phyloP scores from a whole-genome alignment of 352 stramenopile genomes.

The Phytophthora meadii region DNA sequence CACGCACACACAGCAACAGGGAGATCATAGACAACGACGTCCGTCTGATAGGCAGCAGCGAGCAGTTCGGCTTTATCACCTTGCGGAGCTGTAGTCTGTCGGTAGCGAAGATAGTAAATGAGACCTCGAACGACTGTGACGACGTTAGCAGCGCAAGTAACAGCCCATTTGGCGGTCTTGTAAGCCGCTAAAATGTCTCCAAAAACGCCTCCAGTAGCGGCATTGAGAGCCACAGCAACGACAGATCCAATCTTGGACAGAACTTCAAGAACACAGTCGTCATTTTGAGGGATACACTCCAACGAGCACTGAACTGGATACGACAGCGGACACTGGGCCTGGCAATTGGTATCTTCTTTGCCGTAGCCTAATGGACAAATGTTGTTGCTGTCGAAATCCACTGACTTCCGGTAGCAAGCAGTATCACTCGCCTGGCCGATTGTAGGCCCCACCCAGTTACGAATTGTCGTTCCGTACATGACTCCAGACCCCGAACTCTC shows the following conservation, averaged over 20 bases:
- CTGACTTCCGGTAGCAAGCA: slow-evolving; percentile 29
- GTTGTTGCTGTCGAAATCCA: slow-evolving; percentile 34
- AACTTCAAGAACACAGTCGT: slow-evolving; percentile 28
- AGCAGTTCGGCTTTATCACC: slow-evolving; percentile 28
- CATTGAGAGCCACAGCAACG: slow-evolving; percentile 31
- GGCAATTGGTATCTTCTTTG: slow-evolving; percentile 28
- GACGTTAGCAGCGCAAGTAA: slow-evolving; percentile 32
- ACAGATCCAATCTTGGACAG: slow-evolving; percentile 39
- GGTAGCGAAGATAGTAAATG: slow-evolving; percentile 30
- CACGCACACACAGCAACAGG: slow-evolving; percentile 29
- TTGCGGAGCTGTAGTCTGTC: slow-evolving; percentile 28
- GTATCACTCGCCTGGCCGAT: slow-evolving; percentile 29
- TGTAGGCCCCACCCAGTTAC: slow-evolving; percentile 33
- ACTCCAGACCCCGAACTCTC: slow-evolving; percentile 10
- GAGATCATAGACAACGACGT: slow-evolving; percentile 29
- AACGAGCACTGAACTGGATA: slow-evolving; percentile 41
- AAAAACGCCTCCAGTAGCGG: slow-evolving; percentile 31
- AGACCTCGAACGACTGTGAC: slow-evolving; percentile 26
- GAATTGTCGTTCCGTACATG: slow-evolving; percentile 25
- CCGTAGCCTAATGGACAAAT: slow-evolving; percentile 34
- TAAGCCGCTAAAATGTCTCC: slow-evolving; percentile 28
- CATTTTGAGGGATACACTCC: slow-evolving; percentile 55
- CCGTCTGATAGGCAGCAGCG: slow-evolving; percentile 23
- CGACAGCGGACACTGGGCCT: slow-evolving; percentile 39
- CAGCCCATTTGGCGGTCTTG: slow-evolving; percentile 34